A percentile compares a stretch with the other conserved stretches of the same genome.
Conservation (phyloP, 1,139 yeast genomes). For the Debaryomycetaceae sp. region DNA sequence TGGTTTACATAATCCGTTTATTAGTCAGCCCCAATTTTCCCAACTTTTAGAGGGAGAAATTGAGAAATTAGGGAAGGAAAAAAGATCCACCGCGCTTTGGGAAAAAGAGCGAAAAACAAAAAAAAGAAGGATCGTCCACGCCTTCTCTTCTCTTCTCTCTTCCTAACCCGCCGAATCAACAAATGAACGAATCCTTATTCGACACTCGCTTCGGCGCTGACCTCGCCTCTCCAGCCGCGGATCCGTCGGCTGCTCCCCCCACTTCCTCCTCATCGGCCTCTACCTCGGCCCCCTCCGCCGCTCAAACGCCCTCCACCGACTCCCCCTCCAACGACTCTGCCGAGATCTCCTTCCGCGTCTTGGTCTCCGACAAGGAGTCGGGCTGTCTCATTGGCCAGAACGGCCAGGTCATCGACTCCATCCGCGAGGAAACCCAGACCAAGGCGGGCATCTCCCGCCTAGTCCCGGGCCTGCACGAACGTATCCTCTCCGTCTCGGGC, state of each 20-base stretch:
- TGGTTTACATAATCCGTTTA: too few relatives aligned
- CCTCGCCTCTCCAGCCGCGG: constrained; percentile 4
- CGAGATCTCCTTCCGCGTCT: constrained; percentile 50
- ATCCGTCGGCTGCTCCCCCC: constrained; percentile 3
- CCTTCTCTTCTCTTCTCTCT: not conserved
- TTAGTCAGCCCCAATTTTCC: too few relatives aligned
- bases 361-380: constrained; percentile 80
- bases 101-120: too few relatives aligned
- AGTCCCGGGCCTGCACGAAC: constrained; percentile 71
- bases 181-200: constrained; percentile 33
- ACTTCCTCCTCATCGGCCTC: constrained; percentile 2
- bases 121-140: not conserved
- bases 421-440: constrained; percentile 68
- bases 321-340: constrained; percentile 17
- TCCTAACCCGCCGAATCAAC: constrained; percentile 1
- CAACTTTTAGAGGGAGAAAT: too few relatives aligned
- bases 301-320: constrained; percentile 21
- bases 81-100: too few relatives aligned
- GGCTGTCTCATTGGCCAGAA: constrained; percentile 86
- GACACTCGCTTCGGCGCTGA: constrained; percentile 27
- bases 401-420: constrained; percentile 70
- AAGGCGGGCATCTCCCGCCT: constrained; percentile 86
- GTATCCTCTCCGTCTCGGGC: constrained; percentile 77
- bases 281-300: constrained; percentile 10
- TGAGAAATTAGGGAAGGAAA: too few relatives aligned